Evolutionary conservation across 2,329 filamentous ascomycete genomes (phyloP).

Genomic region (Neopestalotiopsis sp.): DNA sequence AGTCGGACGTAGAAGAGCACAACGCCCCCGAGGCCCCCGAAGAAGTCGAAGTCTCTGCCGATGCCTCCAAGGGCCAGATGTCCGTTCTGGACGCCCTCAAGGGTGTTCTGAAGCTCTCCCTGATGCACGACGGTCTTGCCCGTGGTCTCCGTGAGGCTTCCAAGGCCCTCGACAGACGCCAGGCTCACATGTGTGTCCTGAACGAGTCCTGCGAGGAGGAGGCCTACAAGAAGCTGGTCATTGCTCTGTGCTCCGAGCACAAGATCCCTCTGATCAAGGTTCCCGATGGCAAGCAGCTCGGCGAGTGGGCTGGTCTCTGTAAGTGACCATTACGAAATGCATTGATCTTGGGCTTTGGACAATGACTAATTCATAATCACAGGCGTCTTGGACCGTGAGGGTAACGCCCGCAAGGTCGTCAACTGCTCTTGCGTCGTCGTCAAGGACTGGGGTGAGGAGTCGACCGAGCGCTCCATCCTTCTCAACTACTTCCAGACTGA

Average conservation of each 20-base stretch:
- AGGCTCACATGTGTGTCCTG: constrained; percentile 99
- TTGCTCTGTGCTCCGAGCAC: constrained; percentile 98
- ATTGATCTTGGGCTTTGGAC: neutral
- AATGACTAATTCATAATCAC: constrained; percentile 31
- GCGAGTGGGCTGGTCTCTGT: constrained; percentile 99
- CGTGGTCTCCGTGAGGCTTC: constrained; percentile 97
- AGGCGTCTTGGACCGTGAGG: constrained; percentile 99
- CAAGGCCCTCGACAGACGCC: constrained; percentile 97
- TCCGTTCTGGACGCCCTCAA: constrained; percentile 98
- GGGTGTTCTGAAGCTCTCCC: constrained; percentile 96
- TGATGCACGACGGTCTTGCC: constrained; percentile 99
- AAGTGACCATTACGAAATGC: constrained; percentile 52
- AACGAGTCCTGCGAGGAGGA: constrained; percentile 99
- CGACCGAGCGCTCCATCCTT: constrained; percentile 96
- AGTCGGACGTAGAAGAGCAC: constrained; percentile 99
- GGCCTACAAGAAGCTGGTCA: constrained; percentile 99
- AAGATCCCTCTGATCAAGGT: constrained; percentile 99
- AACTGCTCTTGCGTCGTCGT: constrained; percentile 99
- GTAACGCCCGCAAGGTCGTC: constrained; percentile 99
- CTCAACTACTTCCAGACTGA: constrained; percentile 99
- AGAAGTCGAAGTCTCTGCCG: constrained; percentile 96
- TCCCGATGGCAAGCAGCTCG: constrained; percentile 98
- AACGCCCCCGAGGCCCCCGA: constrained; percentile 80
- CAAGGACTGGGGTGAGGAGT: constrained; percentile 99
- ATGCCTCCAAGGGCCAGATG: constrained; percentile 92